Conservation (phyloP, 495 filamentous ascomycete species). For the Penicillium antarcticum region DNA sequence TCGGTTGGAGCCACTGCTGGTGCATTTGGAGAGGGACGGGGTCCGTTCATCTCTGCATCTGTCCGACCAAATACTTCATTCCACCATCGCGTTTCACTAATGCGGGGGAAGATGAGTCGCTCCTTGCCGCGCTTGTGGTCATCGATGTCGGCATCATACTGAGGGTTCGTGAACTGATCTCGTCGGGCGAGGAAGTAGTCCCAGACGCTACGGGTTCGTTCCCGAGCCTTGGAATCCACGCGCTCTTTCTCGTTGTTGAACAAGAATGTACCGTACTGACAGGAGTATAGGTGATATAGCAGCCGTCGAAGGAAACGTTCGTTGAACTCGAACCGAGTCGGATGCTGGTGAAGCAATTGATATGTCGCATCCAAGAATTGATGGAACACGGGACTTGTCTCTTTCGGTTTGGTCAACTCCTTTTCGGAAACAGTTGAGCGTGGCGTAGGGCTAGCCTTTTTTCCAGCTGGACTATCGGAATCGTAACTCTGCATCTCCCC, state of each 20-base stretch:
- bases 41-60: slow-evolving; percentile 90
- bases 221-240: slow-evolving; percentile 63
- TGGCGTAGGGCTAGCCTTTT: slow-evolving; percentile 39
- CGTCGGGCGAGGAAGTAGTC: slow-evolving; percentile 83
- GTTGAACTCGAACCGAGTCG: slow-evolving; percentile 93
- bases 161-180: slow-evolving; percentile 73
- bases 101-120: slow-evolving; percentile 74
- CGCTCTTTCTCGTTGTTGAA: slow-evolving; percentile 94
- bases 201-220: slow-evolving; percentile 88
- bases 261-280: slow-evolving; percentile 95
- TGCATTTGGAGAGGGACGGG: slow-evolving; percentile 22
- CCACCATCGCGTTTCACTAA: slow-evolving; percentile 82
- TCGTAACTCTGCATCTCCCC: slow-evolving; percentile 59
- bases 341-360: slow-evolving; percentile 83
- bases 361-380: slow-evolving; percentile 97
- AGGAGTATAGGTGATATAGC: slow-evolving; percentile 91
- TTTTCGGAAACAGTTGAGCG: slow-evolving; percentile 44
- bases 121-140: slow-evolving; percentile 75
- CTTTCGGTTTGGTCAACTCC: slow-evolving; percentile 65
- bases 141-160: slow-evolving; percentile 75
- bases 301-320: slow-evolving; percentile 89
- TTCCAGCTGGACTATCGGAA: slow-evolving; percentile 35
- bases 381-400: slow-evolving; percentile 96
- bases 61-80: slow-evolving; percentile 77
- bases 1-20: slow-evolving; percentile 13